These are phyloP conservation scores for Stylosanthes scabra DNA, from an alignment of 331 rosid species.

Conservation along the genomic window DNA sequence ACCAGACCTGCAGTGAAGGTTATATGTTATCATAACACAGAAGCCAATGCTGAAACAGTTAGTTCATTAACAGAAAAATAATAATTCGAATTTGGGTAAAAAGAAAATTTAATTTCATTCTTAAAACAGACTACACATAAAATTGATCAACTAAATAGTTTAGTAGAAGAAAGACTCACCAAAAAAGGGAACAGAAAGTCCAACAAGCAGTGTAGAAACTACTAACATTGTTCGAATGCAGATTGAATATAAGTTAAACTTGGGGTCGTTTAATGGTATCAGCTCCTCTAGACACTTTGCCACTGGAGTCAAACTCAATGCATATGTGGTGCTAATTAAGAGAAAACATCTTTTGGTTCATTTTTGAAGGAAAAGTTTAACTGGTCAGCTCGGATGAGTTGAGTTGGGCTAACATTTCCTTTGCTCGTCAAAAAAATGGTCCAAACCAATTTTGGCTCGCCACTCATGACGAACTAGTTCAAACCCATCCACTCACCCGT, in stretches of 20 bases:
- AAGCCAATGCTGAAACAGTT: background rate
- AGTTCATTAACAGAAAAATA: constrained; percentile 5
- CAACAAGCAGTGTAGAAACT: constrained; percentile 75
- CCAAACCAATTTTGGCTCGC: no score
- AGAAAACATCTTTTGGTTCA: constrained; percentile 28
- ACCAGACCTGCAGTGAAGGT: constrained; percentile 67
- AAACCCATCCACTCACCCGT: no score
- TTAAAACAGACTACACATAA: background rate
- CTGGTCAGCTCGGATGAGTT: no score
- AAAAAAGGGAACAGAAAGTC: constrained; percentile 82
- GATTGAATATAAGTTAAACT: constrained; percentile 54
- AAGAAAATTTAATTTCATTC: background rate
- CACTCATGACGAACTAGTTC: no score
- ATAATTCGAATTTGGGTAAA: no score
- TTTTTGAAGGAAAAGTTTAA: no score
- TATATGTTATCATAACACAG: constrained; percentile 18
- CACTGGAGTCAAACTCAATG: constrained; percentile 83
- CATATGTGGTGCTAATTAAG: constrained; percentile 79
- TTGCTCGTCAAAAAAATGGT: no score
- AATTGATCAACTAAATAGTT: background rate
- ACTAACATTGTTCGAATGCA: constrained; percentile 77
- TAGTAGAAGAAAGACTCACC: constrained; percentile 52
- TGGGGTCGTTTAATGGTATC: constrained; percentile 60
- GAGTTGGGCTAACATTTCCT: no score
- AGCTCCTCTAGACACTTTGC: constrained; percentile 87